These are phyloP conservation scores for Curvularia spicifera DNA, from an alignment of 2,329 filamentous ascomycete genomes.

Conservation along the genomic window DNA sequence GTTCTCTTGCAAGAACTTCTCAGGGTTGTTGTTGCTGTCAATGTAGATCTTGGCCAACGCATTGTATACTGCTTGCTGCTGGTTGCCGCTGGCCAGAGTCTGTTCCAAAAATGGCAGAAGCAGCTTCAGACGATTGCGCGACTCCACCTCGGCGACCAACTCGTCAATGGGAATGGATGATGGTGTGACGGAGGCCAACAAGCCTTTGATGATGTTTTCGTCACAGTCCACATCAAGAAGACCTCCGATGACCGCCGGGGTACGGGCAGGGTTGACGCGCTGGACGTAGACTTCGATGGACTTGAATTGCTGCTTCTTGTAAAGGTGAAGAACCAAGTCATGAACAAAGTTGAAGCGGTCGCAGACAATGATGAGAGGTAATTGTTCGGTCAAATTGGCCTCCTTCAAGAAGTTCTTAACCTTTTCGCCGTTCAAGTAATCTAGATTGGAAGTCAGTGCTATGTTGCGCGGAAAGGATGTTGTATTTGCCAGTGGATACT, in stretches of 20 bases:
- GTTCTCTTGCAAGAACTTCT: conserved; percentile 97
- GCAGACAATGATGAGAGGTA: conserved; percentile 97
- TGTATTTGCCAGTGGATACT: not conserved
- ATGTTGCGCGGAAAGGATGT: not conserved
- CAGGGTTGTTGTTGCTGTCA: conserved; percentile 96
- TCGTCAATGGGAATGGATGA: conserved; percentile 90
- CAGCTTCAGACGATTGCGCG: conserved; percentile 92
- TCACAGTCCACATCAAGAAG: conserved; percentile 97
- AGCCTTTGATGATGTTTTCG: conserved; percentile 91
- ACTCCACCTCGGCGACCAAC: conserved; percentile 92
- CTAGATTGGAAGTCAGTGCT: conserved; percentile 3
- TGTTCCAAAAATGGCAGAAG: conserved; percentile 94
- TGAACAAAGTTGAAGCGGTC: conserved; percentile 99
- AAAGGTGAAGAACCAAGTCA: conserved; percentile 92
- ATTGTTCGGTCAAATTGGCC: conserved; percentile 86
- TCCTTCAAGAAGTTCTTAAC: conserved; percentile 99
- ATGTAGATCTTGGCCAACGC: conserved; percentile 99
- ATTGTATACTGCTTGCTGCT: conserved; percentile 96
- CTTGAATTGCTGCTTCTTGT: conserved; percentile 99
- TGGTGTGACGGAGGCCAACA: conserved; percentile 83
- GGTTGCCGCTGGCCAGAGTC: conserved; percentile 85
- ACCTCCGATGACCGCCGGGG: conserved; percentile 90
- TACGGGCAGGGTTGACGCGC: conserved; percentile 88
- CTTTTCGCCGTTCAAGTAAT: conserved; percentile 88
- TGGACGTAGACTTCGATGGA: conserved; percentile 99